Evolutionary conservation across 129 eudicot species (phyloP).

Genomic region (Flaveria brownii): DNA sequence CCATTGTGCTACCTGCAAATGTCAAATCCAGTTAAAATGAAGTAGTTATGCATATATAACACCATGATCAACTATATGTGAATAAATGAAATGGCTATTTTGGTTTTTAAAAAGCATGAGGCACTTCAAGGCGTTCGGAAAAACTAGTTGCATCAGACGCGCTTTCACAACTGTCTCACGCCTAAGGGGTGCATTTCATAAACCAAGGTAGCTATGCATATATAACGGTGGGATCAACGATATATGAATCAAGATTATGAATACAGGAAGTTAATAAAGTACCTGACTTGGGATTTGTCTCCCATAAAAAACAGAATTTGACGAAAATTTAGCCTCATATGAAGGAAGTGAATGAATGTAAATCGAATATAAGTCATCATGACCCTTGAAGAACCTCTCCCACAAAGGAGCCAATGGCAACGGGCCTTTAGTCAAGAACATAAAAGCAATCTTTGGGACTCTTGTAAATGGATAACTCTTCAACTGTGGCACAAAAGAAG

Average conservation of each 20-base stretch:
- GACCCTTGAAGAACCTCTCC: constrained; percentile 93
- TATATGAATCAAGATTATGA: constrained; percentile 15
- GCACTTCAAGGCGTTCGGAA: neutral
- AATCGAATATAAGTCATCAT: constrained; percentile 57
- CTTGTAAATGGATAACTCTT: constrained; percentile 71
- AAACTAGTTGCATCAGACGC: too few relatives aligned
- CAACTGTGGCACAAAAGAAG: constrained; percentile 70
- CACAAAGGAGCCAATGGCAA: constrained; percentile 87
- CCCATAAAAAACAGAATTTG: constrained; percentile 70
- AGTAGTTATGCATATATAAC: neutral
- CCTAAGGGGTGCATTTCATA: neutral
- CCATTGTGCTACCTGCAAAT: constrained; percentile 73
- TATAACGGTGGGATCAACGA: neutral
- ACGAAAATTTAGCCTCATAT: constrained; percentile 46
- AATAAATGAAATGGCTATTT: too few relatives aligned
- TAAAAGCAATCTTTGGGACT: constrained; percentile 87
- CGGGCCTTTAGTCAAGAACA: constrained; percentile 99
- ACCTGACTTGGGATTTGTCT: constrained; percentile 96
- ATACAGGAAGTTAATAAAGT: neutral
- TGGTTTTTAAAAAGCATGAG: neutral
- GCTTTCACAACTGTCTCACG: neutral
- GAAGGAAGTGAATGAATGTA: constrained; percentile 84
- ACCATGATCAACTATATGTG: neutral
- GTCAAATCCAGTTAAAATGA: neutral
- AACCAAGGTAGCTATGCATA: neutral